Evolutionary conservation across 2,329 filamentous ascomycete genomes (phyloP), one percentile per base, ranked within the genome.

Genomic region (Colletotrichum sp.): DNA sequence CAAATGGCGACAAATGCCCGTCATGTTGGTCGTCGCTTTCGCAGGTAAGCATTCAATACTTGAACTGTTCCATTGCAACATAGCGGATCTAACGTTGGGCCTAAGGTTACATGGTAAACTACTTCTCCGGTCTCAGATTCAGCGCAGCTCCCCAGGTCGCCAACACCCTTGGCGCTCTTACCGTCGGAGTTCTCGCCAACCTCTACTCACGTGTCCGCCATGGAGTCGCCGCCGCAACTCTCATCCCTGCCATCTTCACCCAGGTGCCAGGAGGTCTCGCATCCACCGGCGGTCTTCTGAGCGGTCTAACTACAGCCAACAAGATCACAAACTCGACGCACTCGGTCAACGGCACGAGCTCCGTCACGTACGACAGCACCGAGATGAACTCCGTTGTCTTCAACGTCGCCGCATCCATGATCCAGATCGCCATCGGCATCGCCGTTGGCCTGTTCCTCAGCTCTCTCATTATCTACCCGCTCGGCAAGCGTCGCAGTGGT

Each of bases 1-100:
- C 52, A 95, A 95, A 83, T 95, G 92, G 91, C 94, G 92, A 79
- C 95, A 97, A 82, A 91, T 93, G 79, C 95, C 95, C 0, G 88
- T 94, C 69, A 96, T 96, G 94, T 85, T 95, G 3, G 52, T 93
- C 63, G 95, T 97, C 71, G 91, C 94, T 2, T 91, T 94, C 73
- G 89, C 90, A 1, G 95, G 59, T 62, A 36, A 62, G 59, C 30
- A 62, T 15, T 36, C 16, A 36, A 5, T 0, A 7, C 7, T 32
- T 9, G 9, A 10, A 2, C 5, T 13, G 5, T 21, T 32, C 4
- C 0, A 13, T 4, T 4, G 26, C 3, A 8, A 3, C n/a, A 13
- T 15, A 4, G 2, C 2, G 4, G 7, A 21, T n/a, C 59, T 62
- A 32, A 62, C n/a, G 7, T n/a, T 30, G 21, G n/a, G 26, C 7